Percentiles rank a stretch among this genome's conserved stretches.
Evolutionary conservation across 371 early-diverging fungal genomes (phyloP).

Genomic region (Syncephalastrum sp.): DNA sequence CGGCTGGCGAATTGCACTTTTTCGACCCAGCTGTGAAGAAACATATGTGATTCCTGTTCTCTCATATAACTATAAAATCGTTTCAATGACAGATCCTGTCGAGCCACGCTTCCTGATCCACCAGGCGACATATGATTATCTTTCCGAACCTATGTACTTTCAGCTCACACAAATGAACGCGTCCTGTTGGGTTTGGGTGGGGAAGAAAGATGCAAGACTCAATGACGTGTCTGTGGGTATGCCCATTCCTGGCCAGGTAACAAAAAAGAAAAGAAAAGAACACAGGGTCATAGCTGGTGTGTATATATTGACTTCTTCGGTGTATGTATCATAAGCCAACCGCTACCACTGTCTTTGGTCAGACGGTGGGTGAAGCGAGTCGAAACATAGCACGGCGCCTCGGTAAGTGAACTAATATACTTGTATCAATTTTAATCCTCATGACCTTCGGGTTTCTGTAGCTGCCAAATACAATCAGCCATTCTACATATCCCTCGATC

Average conservation of each 20-base stretch:
- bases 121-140: constrained; percentile 40
- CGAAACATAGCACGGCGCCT: constrained; percentile 38
- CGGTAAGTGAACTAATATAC: constrained; percentile 25
- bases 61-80: too few relatives aligned
- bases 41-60: too few relatives aligned
- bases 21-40: too few relatives aligned
- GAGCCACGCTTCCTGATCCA: constrained; percentile 35
- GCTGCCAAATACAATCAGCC: constrained; percentile 41
- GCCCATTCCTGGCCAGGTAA: constrained; percentile 15
- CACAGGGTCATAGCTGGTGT: too few relatives aligned
- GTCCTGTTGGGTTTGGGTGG: constrained; percentile 40
- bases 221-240: constrained; percentile 45
- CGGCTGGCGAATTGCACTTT: too few relatives aligned
- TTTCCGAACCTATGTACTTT: constrained; percentile 39
- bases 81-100: background rate
- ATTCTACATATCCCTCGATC: constrained; percentile 40
- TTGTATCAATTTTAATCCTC: background rate
- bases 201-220: constrained; percentile 31
- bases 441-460: constrained; percentile 5
- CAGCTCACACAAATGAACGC: constrained; percentile 41
- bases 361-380: constrained; percentile 40
- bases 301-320: too few relatives aligned
- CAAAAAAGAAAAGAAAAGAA: too few relatives aligned
- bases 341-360: constrained; percentile 45
- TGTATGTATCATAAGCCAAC: constrained; percentile 19